phyloP scores from a whole-genome alignment of 1,284 basidiomycete genomes.

The Irpex sp. region DNA sequence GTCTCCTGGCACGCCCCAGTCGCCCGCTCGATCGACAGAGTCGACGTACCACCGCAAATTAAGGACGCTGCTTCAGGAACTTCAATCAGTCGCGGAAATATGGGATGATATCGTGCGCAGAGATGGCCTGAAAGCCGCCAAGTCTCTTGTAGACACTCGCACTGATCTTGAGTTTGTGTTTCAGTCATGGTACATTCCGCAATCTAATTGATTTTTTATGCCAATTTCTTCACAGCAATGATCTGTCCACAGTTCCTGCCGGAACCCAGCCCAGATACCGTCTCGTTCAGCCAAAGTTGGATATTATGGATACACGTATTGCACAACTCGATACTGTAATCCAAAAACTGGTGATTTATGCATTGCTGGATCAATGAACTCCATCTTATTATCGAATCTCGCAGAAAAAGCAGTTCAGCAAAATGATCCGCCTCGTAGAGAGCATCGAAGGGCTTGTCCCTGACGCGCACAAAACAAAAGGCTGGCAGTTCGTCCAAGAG shows the following conservation, averaged over 20 bases:
- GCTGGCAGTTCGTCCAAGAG: constrained; percentile 66
- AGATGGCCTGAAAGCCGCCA: constrained; percentile 69
- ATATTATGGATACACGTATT: constrained; percentile 63
- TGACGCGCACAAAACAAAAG: constrained; percentile 68
- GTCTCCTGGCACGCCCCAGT: constrained; percentile 33
- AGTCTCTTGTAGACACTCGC: constrained; percentile 61
- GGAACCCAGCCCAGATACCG: constrained; percentile 51
- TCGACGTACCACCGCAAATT: constrained; percentile 72
- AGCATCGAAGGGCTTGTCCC: constrained; percentile 57
- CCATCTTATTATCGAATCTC: not conserved
- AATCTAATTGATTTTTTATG: not conserved
- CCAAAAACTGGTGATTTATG: constrained; percentile 53
- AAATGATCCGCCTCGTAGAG: constrained; percentile 58
- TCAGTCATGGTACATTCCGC: not conserved
- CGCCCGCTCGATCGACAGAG: constrained; percentile 54
- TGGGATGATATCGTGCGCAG: constrained; percentile 76
- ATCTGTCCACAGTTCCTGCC: constrained; percentile 46
- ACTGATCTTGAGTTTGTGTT: constrained; percentile 72
- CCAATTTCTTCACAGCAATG: constrained; percentile 45
- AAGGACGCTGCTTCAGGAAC: constrained; percentile 58
- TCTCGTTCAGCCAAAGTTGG: constrained; percentile 59
- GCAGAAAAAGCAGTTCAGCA: constrained; percentile 67
- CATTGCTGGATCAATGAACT: not conserved
- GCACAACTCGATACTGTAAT: constrained; percentile 55
- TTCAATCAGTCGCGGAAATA: constrained; percentile 53